Percentiles rank a stretch among this genome's conserved stretches.
These are phyloP conservation scores for Phoma sp. DNA, from an alignment of 2,329 filamentous ascomycete species.

Conservation along the genomic window DNA sequence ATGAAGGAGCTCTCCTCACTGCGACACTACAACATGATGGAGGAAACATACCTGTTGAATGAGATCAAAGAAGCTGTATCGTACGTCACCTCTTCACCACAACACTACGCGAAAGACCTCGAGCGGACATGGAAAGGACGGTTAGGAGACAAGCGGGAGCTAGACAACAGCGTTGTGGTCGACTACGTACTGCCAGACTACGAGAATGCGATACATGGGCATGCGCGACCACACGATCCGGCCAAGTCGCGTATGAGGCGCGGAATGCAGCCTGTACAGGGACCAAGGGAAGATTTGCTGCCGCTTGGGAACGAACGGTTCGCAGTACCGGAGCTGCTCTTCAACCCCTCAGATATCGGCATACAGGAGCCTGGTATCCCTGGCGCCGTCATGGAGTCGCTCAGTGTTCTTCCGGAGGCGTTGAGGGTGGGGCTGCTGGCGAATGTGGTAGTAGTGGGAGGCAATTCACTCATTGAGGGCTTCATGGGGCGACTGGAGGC, in stretches of 20 bases:
- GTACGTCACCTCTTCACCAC: constrained; percentile 72
- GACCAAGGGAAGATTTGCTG: constrained; percentile 74
- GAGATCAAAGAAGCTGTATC: constrained; percentile 93
- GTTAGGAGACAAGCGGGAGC: constrained; percentile 64
- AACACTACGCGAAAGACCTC: constrained; percentile 71
- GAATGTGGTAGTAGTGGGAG: constrained; percentile 88
- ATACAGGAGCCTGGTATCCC: constrained; percentile 82
- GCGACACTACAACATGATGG: constrained; percentile 93
- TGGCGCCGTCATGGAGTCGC: constrained; percentile 79
- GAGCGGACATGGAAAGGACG: constrained; percentile 77
- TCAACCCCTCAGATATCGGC: constrained; percentile 84
- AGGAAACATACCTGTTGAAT: constrained; percentile 91
- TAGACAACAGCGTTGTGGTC: constrained; percentile 67
- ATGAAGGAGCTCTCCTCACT: constrained; percentile 87
- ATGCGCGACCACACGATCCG: constrained; percentile 79
- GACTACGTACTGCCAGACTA: constrained; percentile 93
- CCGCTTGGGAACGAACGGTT: constrained; percentile 93
- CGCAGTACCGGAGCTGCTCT: constrained; percentile 84
- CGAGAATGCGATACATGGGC: constrained; percentile 67
- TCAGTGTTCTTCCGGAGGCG: constrained; percentile 77
- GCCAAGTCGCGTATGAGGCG: constrained; percentile 61
- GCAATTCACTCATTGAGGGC: constrained; percentile 78
- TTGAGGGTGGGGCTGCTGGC: constrained; percentile 83
- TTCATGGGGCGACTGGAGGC: constrained; percentile 78
- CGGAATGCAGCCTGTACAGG: constrained; percentile 55